Base-by-base conservation (phyloP, 2,329 filamentous ascomycete genomes). In the Diaporthe helianthi region DNA sequence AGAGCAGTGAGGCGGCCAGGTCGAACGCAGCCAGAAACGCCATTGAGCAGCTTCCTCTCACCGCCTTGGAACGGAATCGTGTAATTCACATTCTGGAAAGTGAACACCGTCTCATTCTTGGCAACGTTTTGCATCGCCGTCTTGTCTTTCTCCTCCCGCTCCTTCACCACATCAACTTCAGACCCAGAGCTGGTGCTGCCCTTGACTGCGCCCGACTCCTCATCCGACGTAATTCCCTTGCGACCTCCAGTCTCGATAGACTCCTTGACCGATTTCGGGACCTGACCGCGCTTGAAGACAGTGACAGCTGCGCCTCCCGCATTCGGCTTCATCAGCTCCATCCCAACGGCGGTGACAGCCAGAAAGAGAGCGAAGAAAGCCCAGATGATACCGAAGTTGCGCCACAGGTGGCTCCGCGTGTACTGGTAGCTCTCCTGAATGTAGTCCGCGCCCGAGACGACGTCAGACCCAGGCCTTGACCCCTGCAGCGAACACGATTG, bases 11-110 rank as follows among this genome's bases (percentile, higher is more conserved):
- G 80, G 71, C 90, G 93, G 54, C 92, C 92, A 1, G 93, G 92
- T 78, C 93, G 93, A 67, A 94, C 91, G 89, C 91, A 97, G 4
- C 93, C 93, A 73, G 94, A 89, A 1, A 97, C 91, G 68, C 95
- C 86, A 72, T 96, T 89, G 9, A 97, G 83, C 69, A 97, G 89
- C 17, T 87, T 83, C 13, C 91, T 88, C 86, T 93, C 82, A 7
- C 87, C 87, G 1, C 79, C 78, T 0, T 86, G 83, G 0, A 86
- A 89, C 72, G 88, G 85, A 70, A 94, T 91, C 0, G 87, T 91
- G 75, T 93, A 93, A 1, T 82, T 85, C 0, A 94, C 85, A 69
- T 92, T 86, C 76, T 90, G 90, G 90, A 91, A 94, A 0, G 91
- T 93, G 74, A 93, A 92, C 0, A 92, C 83, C 0, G 88, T 67